These are phyloP conservation scores for Aspergillus japonicus DNA, from an alignment of 2,329 filamentous ascomycete genomes.

Conservation along the genomic window DNA sequence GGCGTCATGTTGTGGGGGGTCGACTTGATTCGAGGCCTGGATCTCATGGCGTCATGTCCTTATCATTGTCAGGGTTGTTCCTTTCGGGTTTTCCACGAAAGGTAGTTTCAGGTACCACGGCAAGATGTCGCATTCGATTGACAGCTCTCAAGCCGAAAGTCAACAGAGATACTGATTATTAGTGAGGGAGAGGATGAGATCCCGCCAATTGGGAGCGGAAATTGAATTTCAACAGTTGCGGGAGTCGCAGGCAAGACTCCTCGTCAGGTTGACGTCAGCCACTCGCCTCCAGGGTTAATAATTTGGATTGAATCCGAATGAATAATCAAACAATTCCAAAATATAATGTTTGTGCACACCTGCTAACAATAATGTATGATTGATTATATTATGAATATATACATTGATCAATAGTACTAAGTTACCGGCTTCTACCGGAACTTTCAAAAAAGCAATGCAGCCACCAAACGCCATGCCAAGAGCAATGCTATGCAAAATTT, in stretches of 20 bases:
- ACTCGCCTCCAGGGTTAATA: not conserved
- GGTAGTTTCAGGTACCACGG: not conserved
- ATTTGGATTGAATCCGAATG: not conserved
- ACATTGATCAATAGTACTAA: too few species aligned
- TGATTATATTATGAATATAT: not conserved
- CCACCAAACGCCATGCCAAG: slow-evolving; percentile 3
- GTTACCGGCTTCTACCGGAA: not conserved
- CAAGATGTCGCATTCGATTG: not conserved
- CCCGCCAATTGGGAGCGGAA: not conserved
- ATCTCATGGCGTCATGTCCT: slow-evolving; percentile 9
- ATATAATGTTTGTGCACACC: too few species aligned
- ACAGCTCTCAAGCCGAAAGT: not conserved
- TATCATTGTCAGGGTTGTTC: not conserved
- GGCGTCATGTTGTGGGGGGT: slow-evolving; percentile 14
- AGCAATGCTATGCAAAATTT: not conserved
- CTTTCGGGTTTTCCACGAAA: not conserved
- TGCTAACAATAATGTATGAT: not conserved
- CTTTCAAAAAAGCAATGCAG: not conserved
- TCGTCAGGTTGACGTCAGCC: slow-evolving; percentile 21
- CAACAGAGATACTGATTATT: not conserved
- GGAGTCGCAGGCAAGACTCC: not conserved
- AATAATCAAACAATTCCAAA: not conserved
- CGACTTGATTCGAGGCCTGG: not conserved
- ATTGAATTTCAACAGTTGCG: too few species aligned
- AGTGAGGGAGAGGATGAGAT: not conserved